These are phyloP conservation scores for Leccinum colubrinum DNA, from an alignment of 1,284 basidiomycete species.

Conservation along the genomic window DNA sequence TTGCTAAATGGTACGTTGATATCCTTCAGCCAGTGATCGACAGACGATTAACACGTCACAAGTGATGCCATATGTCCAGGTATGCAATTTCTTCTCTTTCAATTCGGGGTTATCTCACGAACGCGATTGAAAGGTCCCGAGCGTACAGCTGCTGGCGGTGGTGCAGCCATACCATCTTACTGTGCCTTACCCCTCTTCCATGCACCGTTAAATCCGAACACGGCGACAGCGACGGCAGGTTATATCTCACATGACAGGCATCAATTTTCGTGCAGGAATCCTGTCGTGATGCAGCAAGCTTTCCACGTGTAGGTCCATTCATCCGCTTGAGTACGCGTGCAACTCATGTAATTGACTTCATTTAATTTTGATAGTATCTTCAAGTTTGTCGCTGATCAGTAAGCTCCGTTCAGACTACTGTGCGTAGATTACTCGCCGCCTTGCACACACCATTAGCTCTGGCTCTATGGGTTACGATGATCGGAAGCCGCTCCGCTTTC, in stretches of 20 bases:
- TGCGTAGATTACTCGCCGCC: neutral
- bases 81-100: neutral
- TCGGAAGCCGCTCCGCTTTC: slow-evolving; percentile 47
- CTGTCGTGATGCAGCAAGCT: slow-evolving; percentile 42
- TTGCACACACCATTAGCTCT: slow-evolving; percentile 37
- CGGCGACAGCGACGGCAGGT: slow-evolving; percentile 35
- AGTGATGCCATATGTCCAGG: slow-evolving; percentile 55
- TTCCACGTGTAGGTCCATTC: slow-evolving; percentile 23
- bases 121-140: slow-evolving; percentile 37
- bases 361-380: slow-evolving; percentile 21
- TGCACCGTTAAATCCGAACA: slow-evolving; percentile 32
- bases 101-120: neutral
- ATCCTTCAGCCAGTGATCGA: neutral
- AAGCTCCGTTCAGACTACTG: neutral
- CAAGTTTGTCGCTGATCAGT: slow-evolving; percentile 24
- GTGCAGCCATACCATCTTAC: slow-evolving; percentile 48
- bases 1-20: slow-evolving; percentile 47
- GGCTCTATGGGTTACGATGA: slow-evolving; percentile 48
- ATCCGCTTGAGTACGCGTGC: neutral
- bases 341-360: neutral
- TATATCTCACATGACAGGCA: slow-evolving; percentile 52
- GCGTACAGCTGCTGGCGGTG: slow-evolving; percentile 40
- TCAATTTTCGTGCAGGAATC: slow-evolving; percentile 54
- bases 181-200: slow-evolving; percentile 58
- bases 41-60: neutral